phyloP scores from a whole-genome alignment of 148 eudicot genomes.

The Silene uniflora region DNA sequence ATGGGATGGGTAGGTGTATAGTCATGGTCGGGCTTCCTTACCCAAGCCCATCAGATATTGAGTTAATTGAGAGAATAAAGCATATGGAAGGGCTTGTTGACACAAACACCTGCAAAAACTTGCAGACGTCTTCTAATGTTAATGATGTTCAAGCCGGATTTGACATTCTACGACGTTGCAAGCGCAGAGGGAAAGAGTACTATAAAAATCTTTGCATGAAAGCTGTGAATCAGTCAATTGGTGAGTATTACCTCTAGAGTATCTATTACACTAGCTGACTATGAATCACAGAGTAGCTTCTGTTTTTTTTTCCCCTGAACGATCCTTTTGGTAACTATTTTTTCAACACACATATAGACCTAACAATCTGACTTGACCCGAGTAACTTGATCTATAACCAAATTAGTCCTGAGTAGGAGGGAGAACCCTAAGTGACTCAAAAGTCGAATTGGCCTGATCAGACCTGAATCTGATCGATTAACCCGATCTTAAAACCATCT shows the following conservation, averaged over 20 bases:
- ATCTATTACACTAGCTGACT: not conserved
- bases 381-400: too few relatives aligned
- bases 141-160: constrained; percentile 57
- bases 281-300: not conserved
- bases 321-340: not conserved
- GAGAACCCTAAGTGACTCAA: too few relatives aligned
- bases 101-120: constrained; percentile 14
- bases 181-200: constrained; percentile 76
- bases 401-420: too few relatives aligned
- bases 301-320: too few relatives aligned
- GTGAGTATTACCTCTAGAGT: constrained; percentile 34
- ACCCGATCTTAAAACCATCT: not conserved
- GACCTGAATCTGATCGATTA: not conserved
- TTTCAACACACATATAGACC: too few relatives aligned
- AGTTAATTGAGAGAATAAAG: constrained; percentile 79
- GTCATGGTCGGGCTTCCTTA: constrained; percentile 96
- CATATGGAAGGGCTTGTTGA: constrained; percentile 75
- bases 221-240: constrained; percentile 98
- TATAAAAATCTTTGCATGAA: constrained; percentile 98
- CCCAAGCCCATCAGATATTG: constrained; percentile 86
- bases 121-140: constrained; percentile 22
- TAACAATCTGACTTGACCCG: too few relatives aligned
- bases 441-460: too few relatives aligned
- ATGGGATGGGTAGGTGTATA: constrained; percentile 91
- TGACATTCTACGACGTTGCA: constrained; percentile 70